Evolutionary conservation across 2,329 filamentous ascomycete species (phyloP).

Genomic region (Aspergillus sojae): DNA sequence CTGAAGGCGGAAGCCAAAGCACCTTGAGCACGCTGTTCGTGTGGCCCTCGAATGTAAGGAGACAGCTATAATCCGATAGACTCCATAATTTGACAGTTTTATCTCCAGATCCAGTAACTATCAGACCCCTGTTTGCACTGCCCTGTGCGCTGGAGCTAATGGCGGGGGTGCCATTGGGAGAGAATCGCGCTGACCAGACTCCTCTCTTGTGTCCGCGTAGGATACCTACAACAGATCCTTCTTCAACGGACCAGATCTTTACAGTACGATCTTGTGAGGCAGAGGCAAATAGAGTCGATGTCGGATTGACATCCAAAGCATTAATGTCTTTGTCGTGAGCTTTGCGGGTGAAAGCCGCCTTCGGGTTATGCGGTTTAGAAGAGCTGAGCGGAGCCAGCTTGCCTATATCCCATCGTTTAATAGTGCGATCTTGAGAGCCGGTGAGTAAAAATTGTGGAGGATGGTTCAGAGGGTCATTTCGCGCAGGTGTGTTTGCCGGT

Average conservation of each 20-base stretch:
- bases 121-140: constrained; percentile 73
- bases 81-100: constrained; percentile 97
- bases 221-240: constrained; percentile 88
- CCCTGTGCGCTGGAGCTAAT: constrained; percentile 72
- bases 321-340: constrained; percentile 99
- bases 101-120: constrained; percentile 90
- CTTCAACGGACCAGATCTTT: constrained; percentile 91
- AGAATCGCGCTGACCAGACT: constrained; percentile 94
- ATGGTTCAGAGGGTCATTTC: constrained; percentile 72
- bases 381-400: constrained; percentile 56
- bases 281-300: constrained; percentile 82
- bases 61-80: constrained; percentile 84
- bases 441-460: constrained; percentile 85
- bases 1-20: constrained; percentile 71
- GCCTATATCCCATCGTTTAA: constrained; percentile 90
- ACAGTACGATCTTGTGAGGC: constrained; percentile 96
- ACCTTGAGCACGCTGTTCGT: constrained; percentile 95
- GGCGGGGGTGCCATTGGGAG: constrained; percentile 75
- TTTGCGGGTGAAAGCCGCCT: constrained; percentile 82
- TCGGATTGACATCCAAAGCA: constrained; percentile 78
- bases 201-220: constrained; percentile 90
- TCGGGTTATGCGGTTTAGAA: constrained; percentile 38
- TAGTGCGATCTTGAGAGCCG: constrained; percentile 90
- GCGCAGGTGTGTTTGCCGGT: constrained; percentile 68
- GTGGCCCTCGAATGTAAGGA: constrained; percentile 94